Evolutionary conservation across 257 asterid species (phyloP), one percentile per base, ranked within the genome.

Genomic region (Nicotiana undulata): DNA sequence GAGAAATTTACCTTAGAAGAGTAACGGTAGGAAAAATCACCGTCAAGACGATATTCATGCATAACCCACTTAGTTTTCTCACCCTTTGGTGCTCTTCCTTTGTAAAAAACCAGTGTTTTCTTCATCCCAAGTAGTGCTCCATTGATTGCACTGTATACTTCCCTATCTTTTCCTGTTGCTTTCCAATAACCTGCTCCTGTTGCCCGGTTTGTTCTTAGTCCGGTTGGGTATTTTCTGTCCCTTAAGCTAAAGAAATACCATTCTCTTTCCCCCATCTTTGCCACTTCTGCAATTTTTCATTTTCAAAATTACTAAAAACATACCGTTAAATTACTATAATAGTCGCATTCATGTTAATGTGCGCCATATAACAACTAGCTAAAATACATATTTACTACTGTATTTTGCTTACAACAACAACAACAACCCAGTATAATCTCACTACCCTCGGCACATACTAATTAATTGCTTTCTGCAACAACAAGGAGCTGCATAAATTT

Each of bases 1-100:
- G 9, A 37, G 10, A 40, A 66, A 22, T 8, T 52, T 15, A 92
- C 97, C 93, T 90, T 93, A 81, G 77, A 87, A 58, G 92, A 77
- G 86, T 88, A 91, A 70, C 95, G 97, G 89, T 85, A 89, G 29
- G 94, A 92, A 82, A 91, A 90, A 81, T 88, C 83, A 11, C 93
- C 92, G 46, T 90, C 90, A 67, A 92, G 98, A 79, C 98, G 95
- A 74, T 93, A 93, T 68, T 93, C 98, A 76, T 93, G 98, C 98
- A 93, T 93, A 83, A 93, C 98, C 98, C 98, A 93, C 82, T 92
- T 93, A 51, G 98, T 93, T 80, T 93, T 93, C 79, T 89, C 90
- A 0, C 98, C 98, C 0, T 94, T 82, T 0, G 98, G 98, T 24
- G 97, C 98, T 82, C 98, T 87, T 0, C 98, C 98, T 55, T 65